Percentiles rank a stretch among this genome's conserved stretches.
Evolutionary conservation across 2,329 filamentous ascomycete species (phyloP).

Genomic region (Chalaropsis ovoidea): DNA sequence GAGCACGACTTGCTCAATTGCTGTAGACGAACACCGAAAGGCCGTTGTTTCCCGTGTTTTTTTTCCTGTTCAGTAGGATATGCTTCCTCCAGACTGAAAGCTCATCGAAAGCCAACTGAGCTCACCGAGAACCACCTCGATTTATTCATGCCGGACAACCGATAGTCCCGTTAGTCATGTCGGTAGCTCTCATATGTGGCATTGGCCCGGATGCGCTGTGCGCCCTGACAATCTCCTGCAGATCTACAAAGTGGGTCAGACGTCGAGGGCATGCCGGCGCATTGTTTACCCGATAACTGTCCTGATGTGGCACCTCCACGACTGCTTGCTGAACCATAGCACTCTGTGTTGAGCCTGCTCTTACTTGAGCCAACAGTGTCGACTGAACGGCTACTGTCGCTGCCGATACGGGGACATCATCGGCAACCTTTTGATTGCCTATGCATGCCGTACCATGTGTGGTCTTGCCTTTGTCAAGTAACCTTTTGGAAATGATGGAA

Average conservation of each 20-base stretch:
- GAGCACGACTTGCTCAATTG: background rate
- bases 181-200: background rate
- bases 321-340: background rate
- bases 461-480: constrained; percentile 1
- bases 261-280: background rate
- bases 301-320: background rate
- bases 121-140: background rate
- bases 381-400: background rate
- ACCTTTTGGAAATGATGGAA: background rate
- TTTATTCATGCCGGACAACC: background rate
- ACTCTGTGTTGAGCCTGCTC: background rate
- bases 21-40: background rate
- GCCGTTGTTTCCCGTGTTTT: background rate
- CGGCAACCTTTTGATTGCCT: background rate
- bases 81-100: background rate
- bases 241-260: constrained; percentile 8
- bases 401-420: background rate
- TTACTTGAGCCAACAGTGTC: background rate
- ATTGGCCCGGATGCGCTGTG: background rate
- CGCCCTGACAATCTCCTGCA: background rate
- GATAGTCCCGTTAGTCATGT: constrained; percentile 5
- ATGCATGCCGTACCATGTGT: background rate
- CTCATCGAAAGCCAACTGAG: background rate
- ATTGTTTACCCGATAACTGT: background rate
- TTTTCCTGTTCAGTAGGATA: background rate